Evolutionary conservation across 225 moss, liverwort and hornwort species (phyloP), one percentile per base, ranked within the genome.

Genomic region (Rhytidiadelphus loreus): DNA sequence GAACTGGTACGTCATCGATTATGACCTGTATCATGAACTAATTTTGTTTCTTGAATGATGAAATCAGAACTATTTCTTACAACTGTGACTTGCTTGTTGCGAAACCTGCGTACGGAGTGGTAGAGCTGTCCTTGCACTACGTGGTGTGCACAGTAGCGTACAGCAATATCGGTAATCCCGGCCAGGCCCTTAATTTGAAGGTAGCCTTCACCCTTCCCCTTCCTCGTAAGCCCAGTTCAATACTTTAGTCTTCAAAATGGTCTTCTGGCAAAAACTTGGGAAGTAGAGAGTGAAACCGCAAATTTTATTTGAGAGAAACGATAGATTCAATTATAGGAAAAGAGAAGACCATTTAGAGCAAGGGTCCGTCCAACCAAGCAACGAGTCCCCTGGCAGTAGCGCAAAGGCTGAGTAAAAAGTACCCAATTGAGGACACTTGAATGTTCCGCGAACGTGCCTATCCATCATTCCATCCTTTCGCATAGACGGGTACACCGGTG

Each of bases 351-450:
- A 24, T 12, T 2, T 4, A 24, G 73, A 29, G 46, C 18, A 29
- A 6, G 28, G 1, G 29, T 3, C 1, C 5, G 4, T 72, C 17
- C 2, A 44, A 17, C 1, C 1, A 44, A 6, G 28, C 17, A 29
- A 29, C 6, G 29, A 46, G 4, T 11, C 7, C 10, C 10, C 5
- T 0, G 28, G 11, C 73, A 18, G 2, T 6, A 17, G 72, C 2
- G 2, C 44, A 11, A 6, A 72, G 44, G 28, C 17, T 29, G 29
- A 29, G 11, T 1, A 29, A 29, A 10, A 17, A 72, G 17, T 16
- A 10, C 29, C 44, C 6, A 17, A 17, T 29, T 28, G 46, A 11
- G 29, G 11, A 16, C 16, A 29, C 17, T 29, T 72, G 26, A 43
- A 15, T 72, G 44, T 28, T 6, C 28, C 1, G 16, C 16, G 2